Evolutionary conservation across 495 filamentous ascomycete species (phyloP), one percentile per base, ranked within the genome.

Genomic region (Rostrohypoxylon terebratum): DNA sequence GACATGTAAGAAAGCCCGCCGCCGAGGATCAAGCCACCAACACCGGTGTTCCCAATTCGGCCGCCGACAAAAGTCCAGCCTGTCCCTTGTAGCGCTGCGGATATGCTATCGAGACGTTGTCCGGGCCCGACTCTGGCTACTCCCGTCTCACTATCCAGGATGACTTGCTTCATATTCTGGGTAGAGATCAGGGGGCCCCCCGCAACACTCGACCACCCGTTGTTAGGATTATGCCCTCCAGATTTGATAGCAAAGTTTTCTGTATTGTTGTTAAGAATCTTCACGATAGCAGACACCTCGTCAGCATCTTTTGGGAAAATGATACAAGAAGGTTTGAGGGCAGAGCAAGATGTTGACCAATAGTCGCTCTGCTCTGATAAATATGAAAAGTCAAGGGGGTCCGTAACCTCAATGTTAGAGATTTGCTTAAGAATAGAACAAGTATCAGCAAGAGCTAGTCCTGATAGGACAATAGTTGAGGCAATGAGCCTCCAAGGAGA

Each of bases 171-270:
- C 8, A 89, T 62, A 1, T 66, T 71, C 36, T 73, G 71, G 9
- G 88, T 81, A 36, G 89, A 87, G 69, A 89, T 84, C 6, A 87
- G 81, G 8, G 88, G 77, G 7, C 87, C 88, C 16, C 78, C 77
- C 18, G 80, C 61, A 40, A 89, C 85, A 69, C 86, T 88, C 8
- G 85, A 77, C 28, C 81, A 86, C 14, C 85, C 84, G 28, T 79
- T 80, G 68, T 83, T 85, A 14, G 81, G 77, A 20, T 81, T 79
- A 78, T 90, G 87, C 18, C 84, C 84, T 7, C 85, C 85, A 7
- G 84, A 83, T 50, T 85, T 86, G 61, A 87, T 77, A 9, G 85
- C 78, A 68, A 86, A 87, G n/a, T 54, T 69, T 69, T 86, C 85
- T 14, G 73, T 75, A 60, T 73, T 79, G 71, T 71, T 69, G 64